Base-by-base conservation (phyloP, 2,329 filamentous ascomycete genomes). In the Colletotrichum phormii region DNA sequence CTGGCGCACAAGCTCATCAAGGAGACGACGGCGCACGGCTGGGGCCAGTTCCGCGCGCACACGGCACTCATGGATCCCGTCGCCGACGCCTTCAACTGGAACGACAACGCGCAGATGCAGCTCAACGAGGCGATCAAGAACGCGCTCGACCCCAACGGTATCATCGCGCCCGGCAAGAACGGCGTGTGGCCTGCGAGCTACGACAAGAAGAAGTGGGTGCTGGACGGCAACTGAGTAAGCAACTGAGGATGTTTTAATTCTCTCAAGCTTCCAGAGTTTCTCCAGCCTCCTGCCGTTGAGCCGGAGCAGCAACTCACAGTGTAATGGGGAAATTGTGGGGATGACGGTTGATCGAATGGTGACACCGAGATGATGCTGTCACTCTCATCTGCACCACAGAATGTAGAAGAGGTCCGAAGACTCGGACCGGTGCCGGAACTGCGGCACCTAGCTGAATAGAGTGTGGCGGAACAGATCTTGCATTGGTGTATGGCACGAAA, bases 111-210 rank as follows among this genome's bases (percentile, higher is more conserved):
- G 18, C 75, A 83, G 72, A 83, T 84, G 81, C 79, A 80, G 62
- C 82, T 86, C 53, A 85, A 86, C 63, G 81, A 85, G 77, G 80
- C 75, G n/a, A 76, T 86, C 24, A 86, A 86, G 77, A 82, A 86
- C 61, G 79, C 81, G 1, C 73, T 86, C 31, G 84, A 86, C 67
- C 84, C 84, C 2, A 81, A 81, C 37, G 79, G 79, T 0, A 80
- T 81, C 49, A 60, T 81, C 29, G 79, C 80, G 0, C 80, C 80
- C 1, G 80, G 80, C 0, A 76, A 78, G 66, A 82, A 81, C 58
- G 79, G 80, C 0, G 81, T 82, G 12, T 82, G 81, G 80, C 80
- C 80, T 0, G 75, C 73, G 67, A 73, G 76, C 59, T 81, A 78
- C 18, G 69, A 64, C 26, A 71, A 75, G 64, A 68, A 69, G 64